A percentile compares a stretch with the other conserved stretches of the same genome.
These are phyloP conservation scores for Pseudopithomyces chartarum DNA, from an alignment of 2,329 filamentous ascomycete species.

Conservation along the genomic window DNA sequence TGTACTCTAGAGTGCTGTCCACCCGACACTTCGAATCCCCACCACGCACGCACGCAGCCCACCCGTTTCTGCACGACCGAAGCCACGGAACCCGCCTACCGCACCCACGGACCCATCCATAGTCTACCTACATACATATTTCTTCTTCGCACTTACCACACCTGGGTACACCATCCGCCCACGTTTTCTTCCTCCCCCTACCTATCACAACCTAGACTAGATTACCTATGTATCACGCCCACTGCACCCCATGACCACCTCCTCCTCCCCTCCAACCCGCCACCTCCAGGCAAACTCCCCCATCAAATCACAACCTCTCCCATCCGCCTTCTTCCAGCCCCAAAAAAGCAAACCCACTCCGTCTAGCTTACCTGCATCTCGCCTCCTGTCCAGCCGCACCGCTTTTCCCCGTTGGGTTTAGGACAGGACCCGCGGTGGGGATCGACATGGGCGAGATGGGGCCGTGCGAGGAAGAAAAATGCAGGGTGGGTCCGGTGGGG, in stretches of 20 bases:
- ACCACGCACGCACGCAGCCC: no score
- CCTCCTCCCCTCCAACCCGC: not conserved
- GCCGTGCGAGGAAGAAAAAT: not conserved
- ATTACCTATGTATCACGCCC: not conserved
- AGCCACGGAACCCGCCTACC: no score
- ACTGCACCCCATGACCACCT: not conserved
- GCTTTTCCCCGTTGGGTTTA: conserved; percentile 15
- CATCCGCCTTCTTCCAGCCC: conserved; percentile 1
- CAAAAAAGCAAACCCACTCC: conserved; percentile 29
- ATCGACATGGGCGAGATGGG: conserved; percentile 10
- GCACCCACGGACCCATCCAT: no score
- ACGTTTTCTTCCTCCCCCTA: no score
- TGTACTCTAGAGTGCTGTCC: no score
- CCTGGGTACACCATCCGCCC: no score
- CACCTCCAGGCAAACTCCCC: not conserved
- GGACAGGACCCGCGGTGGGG: conserved; percentile 31
- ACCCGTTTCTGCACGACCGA: no score
- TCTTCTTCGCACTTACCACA: no score
- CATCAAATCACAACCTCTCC: not conserved
- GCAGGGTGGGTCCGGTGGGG: no score
- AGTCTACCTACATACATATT: no score
- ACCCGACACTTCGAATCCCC: no score
- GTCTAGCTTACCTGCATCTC: conserved; percentile 25
- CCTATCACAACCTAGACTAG: no score
- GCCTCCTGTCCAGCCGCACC: conserved; percentile 15